Conservation (phyloP, 768 basidiomycete genomes). For the Amanita fuliginea region DNA sequence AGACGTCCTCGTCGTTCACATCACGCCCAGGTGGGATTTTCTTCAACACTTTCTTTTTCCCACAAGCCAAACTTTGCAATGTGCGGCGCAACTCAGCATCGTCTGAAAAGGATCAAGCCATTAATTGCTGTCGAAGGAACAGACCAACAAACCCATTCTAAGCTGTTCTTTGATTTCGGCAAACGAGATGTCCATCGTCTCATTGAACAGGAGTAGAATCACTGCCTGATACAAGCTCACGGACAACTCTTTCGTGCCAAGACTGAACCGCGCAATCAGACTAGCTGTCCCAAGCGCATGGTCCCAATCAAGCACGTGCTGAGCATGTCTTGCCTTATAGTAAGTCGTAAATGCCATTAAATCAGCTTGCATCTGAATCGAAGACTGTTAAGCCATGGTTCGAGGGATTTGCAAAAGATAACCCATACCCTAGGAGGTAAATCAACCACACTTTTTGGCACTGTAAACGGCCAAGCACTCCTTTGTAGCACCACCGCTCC, state of each 20-base stretch:
- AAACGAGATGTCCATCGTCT: conserved; percentile 47
- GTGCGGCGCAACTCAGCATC: conserved; percentile 68
- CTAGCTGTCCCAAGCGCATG: conserved; percentile 80
- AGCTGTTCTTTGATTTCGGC: conserved; percentile 57
- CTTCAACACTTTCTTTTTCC: conserved; percentile 76
- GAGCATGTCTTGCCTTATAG: conserved; percentile 73
- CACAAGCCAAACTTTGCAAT: conserved; percentile 87
- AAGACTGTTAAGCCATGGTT: conserved; percentile 6
- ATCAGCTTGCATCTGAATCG: conserved; percentile 58
- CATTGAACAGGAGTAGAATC: conserved; percentile 83
- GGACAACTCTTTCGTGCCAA: conserved; percentile 72
- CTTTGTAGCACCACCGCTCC: conserved; percentile 77
- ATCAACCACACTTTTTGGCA: conserved; percentile 36
- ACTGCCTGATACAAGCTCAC: conserved; percentile 87
- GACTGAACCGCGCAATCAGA: conserved; percentile 57
- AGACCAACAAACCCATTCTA: conserved; percentile 51
- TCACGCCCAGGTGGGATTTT: conserved; percentile 76
- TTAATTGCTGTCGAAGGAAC: neutral
- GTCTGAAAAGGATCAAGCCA: conserved; percentile 29
- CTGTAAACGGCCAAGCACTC: conserved; percentile 79
- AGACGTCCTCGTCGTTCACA: conserved; percentile 64
- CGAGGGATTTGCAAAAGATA: conserved; percentile 4
- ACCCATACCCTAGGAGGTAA: conserved; percentile 38
- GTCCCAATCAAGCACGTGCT: conserved; percentile 74
- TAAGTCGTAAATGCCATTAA: conserved; percentile 52